phyloP scores from a whole-genome alignment of 2,329 filamentous ascomycete genomes.

The Exophiala aquamarina region DNA sequence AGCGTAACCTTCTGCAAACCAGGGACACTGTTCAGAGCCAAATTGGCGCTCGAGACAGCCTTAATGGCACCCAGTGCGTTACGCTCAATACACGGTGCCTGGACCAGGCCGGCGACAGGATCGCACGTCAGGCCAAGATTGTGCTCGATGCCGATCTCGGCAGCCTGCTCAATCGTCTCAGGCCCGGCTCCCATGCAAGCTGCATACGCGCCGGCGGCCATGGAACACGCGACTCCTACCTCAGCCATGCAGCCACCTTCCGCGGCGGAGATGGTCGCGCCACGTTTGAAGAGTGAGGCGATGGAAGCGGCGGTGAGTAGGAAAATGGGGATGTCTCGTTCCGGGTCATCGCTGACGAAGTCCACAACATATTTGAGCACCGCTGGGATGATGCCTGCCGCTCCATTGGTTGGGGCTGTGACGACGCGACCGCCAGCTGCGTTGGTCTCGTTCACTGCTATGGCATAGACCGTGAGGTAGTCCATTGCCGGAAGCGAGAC shows the following conservation, averaged over 20 bases:
- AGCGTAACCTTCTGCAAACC: conserved; percentile 24
- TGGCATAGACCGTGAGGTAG: conserved; percentile 23
- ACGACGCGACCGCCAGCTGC: conserved; percentile 17
- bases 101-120: conserved; percentile 23
- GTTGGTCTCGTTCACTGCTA: conserved; percentile 25
- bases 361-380: conserved; percentile 25
- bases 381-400: conserved; percentile 23
- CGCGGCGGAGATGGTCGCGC: conserved; percentile 25
- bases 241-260: conserved; percentile 26
- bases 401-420: conserved; percentile 21
- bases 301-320: conserved; percentile 24
- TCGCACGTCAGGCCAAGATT: conserved; percentile 26
- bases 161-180: conserved; percentile 24
- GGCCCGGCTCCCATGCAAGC: conserved; percentile 25
- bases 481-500: conserved; percentile 22
- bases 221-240: conserved; percentile 25
- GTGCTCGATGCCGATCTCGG: conserved; percentile 26
- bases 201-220: conserved; percentile 25
- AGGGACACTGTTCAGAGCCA: conserved; percentile 21
- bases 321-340: conserved; percentile 24
- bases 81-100: conserved; percentile 25
- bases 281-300: conserved; percentile 23
- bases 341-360: conserved; percentile 24
- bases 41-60: conserved; percentile 24
- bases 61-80: conserved; percentile 26